Evolutionary conservation across 2,329 filamentous ascomycete genomes (phyloP), one percentile per base, ranked within the genome.

Genomic region (Penicillium sp.): DNA sequence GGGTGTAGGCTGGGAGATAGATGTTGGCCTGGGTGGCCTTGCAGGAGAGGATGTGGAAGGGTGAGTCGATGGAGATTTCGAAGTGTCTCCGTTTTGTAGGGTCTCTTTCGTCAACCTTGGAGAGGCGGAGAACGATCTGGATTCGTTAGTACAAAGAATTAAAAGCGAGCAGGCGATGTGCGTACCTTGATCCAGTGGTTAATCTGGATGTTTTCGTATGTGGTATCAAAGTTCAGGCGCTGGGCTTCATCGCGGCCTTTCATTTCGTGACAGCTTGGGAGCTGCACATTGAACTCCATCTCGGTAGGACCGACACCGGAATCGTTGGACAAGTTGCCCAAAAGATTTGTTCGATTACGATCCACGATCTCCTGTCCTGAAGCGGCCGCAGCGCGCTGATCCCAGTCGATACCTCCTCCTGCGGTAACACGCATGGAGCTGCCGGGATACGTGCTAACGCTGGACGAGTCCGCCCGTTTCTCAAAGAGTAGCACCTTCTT

Each of bases 21-120:
- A 89, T 96, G 72, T 96, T 96, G 46, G 90, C 88, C 70, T 94
- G 89, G 0, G 91, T 95, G n/a, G 92, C 92, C 58, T 89, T 89
- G 76, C 92, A 97, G 58, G 92, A 93, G 45, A 96, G 87, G 43
- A 96, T 90, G 57, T 93, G 93, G 69, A 97, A 93, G 1, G 92
- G 92, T 1, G 92, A 96, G 74, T 97, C 92, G 64, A 97, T 97
- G 62, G 91, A 96, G 65, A 96, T 96, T 72, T 97, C 92, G 63
- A 96, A 97, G 69, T 96, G 92, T 32, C 92, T 84, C 59, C 92
- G 85, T 68, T 92, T 92, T 1, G 79, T 80, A 0, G 91, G 86
- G 65, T 96, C 89, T 10, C 87, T 85, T 38, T 87, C 83, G 64
- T 96, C 92, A 13, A 88, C 79, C 64, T 90, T 91, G 29, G 92